Evolutionary conservation across 2,329 filamentous ascomycete genomes (phyloP).

Genomic region (Aspergillus fructus): DNA sequence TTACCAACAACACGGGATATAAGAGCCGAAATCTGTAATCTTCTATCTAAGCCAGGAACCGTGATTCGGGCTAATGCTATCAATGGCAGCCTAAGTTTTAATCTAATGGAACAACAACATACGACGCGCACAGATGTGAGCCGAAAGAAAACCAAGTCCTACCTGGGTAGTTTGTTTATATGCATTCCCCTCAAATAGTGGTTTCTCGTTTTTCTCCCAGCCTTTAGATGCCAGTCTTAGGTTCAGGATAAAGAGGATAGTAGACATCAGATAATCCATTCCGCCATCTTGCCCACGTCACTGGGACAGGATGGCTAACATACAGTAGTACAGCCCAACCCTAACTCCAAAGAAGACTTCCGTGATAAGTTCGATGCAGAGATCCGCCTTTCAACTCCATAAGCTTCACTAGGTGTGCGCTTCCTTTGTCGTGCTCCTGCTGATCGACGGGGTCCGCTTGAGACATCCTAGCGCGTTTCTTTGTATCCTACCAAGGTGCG

Average conservation of each 20-base stretch:
- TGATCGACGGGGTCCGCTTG: conserved; percentile 3
- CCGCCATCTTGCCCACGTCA: conserved; percentile 21
- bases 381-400: conserved; percentile 13
- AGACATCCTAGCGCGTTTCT: conserved; percentile 1
- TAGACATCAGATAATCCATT: conserved; percentile 24
- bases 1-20: not conserved
- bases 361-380: conserved; percentile 19
- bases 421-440: conserved; percentile 6
- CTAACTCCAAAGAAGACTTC: conserved; percentile 30
- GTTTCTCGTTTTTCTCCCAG: not conserved
- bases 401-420: not conserved
- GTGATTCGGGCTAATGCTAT: not conserved
- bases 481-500: not conserved
- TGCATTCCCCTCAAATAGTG: not conserved
- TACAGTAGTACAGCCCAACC: conserved; percentile 30
- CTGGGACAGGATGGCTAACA: conserved; percentile 32
- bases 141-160: not conserved
- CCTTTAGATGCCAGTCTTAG: not conserved
- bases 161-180: not conserved
- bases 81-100: not conserved
- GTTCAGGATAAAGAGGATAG: conserved; percentile 12
- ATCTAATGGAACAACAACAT: not conserved
- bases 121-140: not conserved
- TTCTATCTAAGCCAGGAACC: not conserved
- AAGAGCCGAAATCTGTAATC: not conserved